A percentile compares a stretch with the other conserved stretches of the same genome.
Evolutionary conservation across 2,329 filamentous ascomycete species (phyloP).

Genomic region (Hypoxylon sp.): DNA sequence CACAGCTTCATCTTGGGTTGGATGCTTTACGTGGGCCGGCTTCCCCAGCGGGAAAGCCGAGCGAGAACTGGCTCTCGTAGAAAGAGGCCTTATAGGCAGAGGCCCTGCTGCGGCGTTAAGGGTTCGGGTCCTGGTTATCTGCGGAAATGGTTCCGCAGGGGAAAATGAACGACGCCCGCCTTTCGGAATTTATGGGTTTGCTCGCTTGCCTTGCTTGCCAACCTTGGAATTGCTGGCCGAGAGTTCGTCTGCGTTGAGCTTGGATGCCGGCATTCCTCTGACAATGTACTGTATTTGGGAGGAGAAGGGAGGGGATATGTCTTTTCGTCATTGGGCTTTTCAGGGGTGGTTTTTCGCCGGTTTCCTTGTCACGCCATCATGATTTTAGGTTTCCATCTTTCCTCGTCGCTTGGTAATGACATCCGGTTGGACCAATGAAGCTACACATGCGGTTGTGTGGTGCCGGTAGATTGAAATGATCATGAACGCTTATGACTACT

Average conservation of each 20-base stretch:
- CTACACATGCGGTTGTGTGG: constrained; percentile 34
- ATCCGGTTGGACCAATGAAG: constrained; percentile 37
- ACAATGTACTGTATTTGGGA: constrained; percentile 34
- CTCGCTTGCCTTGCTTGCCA: constrained; percentile 2
- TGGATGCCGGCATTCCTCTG: constrained; percentile 35
- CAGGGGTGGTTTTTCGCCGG: constrained; percentile 19
- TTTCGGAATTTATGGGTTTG: constrained; percentile 19
- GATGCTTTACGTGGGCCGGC: constrained; percentile 42
- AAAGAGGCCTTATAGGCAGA: constrained; percentile 45
- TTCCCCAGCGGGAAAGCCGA: constrained; percentile 38
- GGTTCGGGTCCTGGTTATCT: constrained; percentile 6
- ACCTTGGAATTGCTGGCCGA: constrained; percentile 20
- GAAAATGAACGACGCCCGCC: constrained; percentile 10
- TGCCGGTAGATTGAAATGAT: constrained; percentile 41
- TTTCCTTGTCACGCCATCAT: constrained; percentile 37
- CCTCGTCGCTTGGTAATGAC: constrained; percentile 40
- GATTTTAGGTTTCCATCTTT: constrained; percentile 39
- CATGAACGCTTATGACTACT: constrained; percentile 45
- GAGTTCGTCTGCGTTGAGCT: constrained; percentile 14
- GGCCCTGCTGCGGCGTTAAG: constrained; percentile 34
- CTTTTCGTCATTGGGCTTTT: constrained; percentile 28
- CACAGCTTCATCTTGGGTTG: constrained; percentile 64
- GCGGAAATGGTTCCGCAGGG: constrained; percentile 14
- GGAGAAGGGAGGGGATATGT: not conserved
- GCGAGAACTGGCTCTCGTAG: constrained; percentile 51